Base-by-base conservation (phyloP, 2,329 filamentous ascomycete species). In the Penicillium polonicum region DNA sequence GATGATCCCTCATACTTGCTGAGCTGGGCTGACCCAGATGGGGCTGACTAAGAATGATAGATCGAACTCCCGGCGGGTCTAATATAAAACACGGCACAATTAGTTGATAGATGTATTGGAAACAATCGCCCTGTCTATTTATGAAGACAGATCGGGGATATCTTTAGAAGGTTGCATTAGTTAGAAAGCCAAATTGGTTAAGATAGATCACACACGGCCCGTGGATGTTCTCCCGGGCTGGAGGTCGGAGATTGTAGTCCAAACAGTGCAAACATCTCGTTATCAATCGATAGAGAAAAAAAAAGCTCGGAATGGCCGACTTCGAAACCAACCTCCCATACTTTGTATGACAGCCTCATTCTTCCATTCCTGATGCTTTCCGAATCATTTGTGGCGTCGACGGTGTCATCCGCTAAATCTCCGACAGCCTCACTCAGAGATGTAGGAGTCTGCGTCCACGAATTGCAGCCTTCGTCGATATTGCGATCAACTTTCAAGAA, bases 401-500 rank as follows among this genome's bases (percentile, higher is more conserved):
- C 77, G 23, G 65, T 77, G 63, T 69, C 73, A 55, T 75, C 76
- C 45, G 68, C 72, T 39, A 78, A 77, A 66, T 63, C 70, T 46
- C 72, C 76, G 63, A 65, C 80, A 35, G 76, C 81, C 52, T 76
- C 81, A 29, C 76, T 83, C 52, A 85, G 93, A 76, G 92, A 97
- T 77, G 88, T 91, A 49, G 91, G 90, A 67, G 91, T 97, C 71
- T 94, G 95, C 77, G 76, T 90, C 55, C 90, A 96, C 75, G 87
- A 91, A 62, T 83, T 92, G 67, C 89, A 91, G 68, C 92, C 92
- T 41, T 83, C 88, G 53, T 84, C 88, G 62, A 83, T 85, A n/a
- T 85, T 92, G 70, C 88, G 88, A 69, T 81, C 86, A 61, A 84
- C 88, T 48, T 92, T 94, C 82, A 97, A 97, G 82, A 97, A 96